Evolutionary conservation across 2,329 filamentous ascomycete species (phyloP).

Genomic region (Sporothrix variecibatus): DNA sequence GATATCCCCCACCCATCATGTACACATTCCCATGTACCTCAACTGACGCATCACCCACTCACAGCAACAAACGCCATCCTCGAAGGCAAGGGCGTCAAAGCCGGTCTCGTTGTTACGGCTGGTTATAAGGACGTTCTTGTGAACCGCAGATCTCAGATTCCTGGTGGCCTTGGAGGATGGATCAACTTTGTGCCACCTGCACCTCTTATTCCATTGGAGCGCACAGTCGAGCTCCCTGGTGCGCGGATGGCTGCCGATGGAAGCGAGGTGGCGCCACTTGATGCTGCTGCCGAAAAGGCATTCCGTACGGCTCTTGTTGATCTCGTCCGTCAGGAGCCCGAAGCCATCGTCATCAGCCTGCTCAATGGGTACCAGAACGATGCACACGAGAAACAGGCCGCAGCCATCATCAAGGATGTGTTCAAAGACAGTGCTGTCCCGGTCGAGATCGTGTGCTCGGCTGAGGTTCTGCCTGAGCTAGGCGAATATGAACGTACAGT

Average conservation of each 20-base stretch:
- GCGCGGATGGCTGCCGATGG: slow-evolving; percentile 46
- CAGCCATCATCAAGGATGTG: slow-evolving; percentile 44
- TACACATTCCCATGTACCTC: no score
- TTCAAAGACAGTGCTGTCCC: slow-evolving; percentile 40
- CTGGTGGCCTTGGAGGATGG: slow-evolving; percentile 52
- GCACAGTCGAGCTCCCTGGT: slow-evolving; percentile 48
- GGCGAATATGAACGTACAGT: slow-evolving; percentile 53
- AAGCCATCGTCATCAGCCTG: slow-evolving; percentile 49
- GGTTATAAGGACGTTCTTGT: slow-evolving; percentile 53
- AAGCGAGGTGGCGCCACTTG: slow-evolving; percentile 43
- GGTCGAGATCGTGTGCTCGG: slow-evolving; percentile 48
- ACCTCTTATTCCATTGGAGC: slow-evolving; percentile 51
- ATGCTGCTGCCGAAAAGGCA: slow-evolving; percentile 37
- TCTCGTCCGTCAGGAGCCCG: slow-evolving; percentile 43
- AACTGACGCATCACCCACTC: no score
- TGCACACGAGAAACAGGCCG: slow-evolving; percentile 45
- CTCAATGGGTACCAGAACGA: slow-evolving; percentile 51
- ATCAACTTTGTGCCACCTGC: slow-evolving; percentile 50
- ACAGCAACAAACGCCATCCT: slow-evolving; percentile 50
- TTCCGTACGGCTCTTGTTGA: slow-evolving; percentile 43
- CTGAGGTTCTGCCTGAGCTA: slow-evolving; percentile 49
- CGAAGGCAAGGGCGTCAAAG: slow-evolving; percentile 51
- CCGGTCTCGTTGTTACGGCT: slow-evolving; percentile 49
- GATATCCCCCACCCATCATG: not conserved
- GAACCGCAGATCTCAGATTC: slow-evolving; percentile 51